Evolutionary conservation across 306 rosid genomes (phyloP).

Genomic region (Cyclanthera cordifolia): DNA sequence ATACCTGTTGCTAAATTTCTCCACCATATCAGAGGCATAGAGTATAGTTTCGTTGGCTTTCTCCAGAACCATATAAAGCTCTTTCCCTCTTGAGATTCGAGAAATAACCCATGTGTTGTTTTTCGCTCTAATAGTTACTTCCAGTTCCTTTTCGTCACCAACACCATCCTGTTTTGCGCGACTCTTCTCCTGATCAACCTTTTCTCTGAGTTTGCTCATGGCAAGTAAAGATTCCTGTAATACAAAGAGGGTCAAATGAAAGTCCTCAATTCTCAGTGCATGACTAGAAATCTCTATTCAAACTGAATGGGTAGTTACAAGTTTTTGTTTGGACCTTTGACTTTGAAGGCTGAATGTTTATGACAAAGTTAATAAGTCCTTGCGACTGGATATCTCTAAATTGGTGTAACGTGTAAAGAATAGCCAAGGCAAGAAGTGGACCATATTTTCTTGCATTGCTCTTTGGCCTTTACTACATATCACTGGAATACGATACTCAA

Average conservation of each 20-base stretch:
- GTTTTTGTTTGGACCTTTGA: neutral
- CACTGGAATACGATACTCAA: neutral
- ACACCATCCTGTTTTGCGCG: constrained; percentile 36
- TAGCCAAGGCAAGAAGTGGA: neutral
- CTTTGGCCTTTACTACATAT: neutral
- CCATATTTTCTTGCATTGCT: neutral
- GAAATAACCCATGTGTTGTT: constrained; percentile 91
- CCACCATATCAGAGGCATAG: constrained; percentile 87
- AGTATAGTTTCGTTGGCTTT: constrained; percentile 85
- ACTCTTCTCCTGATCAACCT: constrained; percentile 77
- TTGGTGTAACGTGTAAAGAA: neutral
- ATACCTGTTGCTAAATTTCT: constrained; percentile 89
- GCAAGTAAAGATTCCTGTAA: constrained; percentile 82
- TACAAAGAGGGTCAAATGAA: constrained; percentile 11
- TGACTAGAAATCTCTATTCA: neutral
- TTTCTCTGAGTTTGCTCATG: constrained; percentile 72
- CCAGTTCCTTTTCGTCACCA: constrained; percentile 64
- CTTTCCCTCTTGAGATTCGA: constrained; percentile 79
- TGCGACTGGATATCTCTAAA: neutral
- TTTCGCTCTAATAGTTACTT: constrained; percentile 72
- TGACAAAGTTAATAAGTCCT: neutral
- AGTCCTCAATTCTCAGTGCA: neutral
- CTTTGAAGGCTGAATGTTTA: neutral
- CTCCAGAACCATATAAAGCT: constrained; percentile 86
- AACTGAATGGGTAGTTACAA: neutral